phyloP scores from a whole-genome alignment of 306 rosid genomes.

The Quercus bicolor region DNA sequence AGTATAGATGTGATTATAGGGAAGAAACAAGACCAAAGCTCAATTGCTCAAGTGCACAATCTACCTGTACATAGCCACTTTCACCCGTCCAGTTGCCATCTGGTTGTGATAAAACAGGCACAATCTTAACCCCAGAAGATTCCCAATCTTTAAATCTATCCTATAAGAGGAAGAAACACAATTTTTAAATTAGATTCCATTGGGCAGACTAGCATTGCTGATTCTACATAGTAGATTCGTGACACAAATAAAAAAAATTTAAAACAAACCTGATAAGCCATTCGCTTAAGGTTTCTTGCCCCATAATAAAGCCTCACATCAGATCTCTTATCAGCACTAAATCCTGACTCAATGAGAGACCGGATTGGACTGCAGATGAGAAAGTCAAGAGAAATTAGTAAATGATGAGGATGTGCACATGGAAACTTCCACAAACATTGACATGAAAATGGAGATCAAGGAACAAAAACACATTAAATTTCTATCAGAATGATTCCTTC shows the following conservation, averaged over 20 bases:
- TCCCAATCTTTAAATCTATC: constrained; percentile 93
- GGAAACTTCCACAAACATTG: neutral
- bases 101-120: constrained; percentile 92
- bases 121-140: constrained; percentile 79
- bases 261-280: constrained; percentile 90
- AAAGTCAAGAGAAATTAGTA: constrained; percentile 10
- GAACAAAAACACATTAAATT: neutral
- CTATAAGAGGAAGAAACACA: constrained; percentile 36
- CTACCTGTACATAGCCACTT: constrained; percentile 87
- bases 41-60: neutral
- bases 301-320: constrained; percentile 85
- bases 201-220: constrained; percentile 1
- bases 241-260: constrained; percentile 5
- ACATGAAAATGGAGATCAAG: constrained; percentile 1
- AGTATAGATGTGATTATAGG: neutral
- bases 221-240: neutral
- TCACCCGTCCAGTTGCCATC: constrained; percentile 75
- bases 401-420: neutral
- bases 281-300: constrained; percentile 79
- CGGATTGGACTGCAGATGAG: constrained; percentile 71
- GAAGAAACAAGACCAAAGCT: neutral
- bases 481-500: neutral
- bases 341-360: constrained; percentile 81
- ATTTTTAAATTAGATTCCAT: constrained; percentile 20
- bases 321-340: constrained; percentile 62